Conservation (phyloP, 352 stramenopile species). For the Globisporangium ultimum region DNA sequence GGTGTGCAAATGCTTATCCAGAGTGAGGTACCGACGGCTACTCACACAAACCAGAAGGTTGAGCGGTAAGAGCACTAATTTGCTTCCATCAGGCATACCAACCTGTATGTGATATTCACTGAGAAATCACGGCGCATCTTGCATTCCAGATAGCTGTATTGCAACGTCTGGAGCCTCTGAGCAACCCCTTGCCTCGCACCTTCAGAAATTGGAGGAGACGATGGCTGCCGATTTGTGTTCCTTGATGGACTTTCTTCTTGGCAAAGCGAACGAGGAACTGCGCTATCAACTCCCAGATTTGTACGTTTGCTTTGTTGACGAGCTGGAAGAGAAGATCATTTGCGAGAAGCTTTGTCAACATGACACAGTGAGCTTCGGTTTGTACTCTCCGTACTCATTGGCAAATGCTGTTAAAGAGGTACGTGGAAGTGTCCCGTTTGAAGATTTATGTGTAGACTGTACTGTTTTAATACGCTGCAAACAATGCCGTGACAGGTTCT, state of each 20-base stretch:
- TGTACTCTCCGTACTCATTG: not conserved
- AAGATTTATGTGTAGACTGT: not conserved
- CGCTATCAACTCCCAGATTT: not conserved
- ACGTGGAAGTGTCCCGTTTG: not conserved
- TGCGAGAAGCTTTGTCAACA: not conserved
- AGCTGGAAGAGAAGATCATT: not conserved
- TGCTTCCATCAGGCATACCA: too few species aligned
- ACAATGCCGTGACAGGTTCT: not conserved
- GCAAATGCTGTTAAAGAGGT: not conserved
- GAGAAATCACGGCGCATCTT: too few species aligned
- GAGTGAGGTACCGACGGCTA: not conserved
- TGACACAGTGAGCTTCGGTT: not conserved
- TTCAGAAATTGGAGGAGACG: not conserved
- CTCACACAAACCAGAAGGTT: not conserved
- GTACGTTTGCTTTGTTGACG: not conserved
- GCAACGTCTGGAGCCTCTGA: not conserved
- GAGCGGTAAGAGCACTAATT: not conserved
- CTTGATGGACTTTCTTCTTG: not conserved
- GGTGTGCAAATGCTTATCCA: constrained; percentile 5
- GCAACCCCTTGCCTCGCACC: not conserved
- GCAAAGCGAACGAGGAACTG: not conserved
- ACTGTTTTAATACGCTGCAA: not conserved
- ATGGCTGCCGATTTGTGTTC: not conserved
- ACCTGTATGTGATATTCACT: too few species aligned
- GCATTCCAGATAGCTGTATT: not conserved